These are phyloP conservation scores for Coemansia brasiliensis DNA, from an alignment of 192 early-diverging fungal species.

Conservation along the genomic window DNA sequence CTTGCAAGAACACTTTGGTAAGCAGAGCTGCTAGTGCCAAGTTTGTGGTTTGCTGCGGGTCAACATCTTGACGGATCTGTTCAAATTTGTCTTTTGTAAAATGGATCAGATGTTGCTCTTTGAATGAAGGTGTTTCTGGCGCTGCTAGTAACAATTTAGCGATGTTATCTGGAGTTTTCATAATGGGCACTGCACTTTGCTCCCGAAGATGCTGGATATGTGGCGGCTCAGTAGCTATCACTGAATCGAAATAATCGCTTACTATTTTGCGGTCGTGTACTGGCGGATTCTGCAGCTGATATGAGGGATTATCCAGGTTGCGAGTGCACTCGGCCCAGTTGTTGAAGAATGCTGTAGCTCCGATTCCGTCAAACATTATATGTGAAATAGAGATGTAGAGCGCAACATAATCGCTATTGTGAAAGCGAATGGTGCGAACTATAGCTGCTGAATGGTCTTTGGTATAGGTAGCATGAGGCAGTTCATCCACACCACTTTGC, in stretches of 20 bases:
- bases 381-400: slow-evolving; percentile 37
- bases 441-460: slow-evolving; percentile 24
- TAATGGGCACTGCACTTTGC: neutral
- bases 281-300: slow-evolving; percentile 18
- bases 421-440: slow-evolving; percentile 35
- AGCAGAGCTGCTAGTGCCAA: slow-evolving; percentile 23
- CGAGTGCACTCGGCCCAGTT: slow-evolving; percentile 45
- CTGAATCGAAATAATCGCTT: slow-evolving; percentile 21
- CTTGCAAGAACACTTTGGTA: slow-evolving; percentile 21
- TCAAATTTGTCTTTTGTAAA: slow-evolving; percentile 23
- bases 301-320: slow-evolving; percentile 13
- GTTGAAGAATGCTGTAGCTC: slow-evolving; percentile 20
- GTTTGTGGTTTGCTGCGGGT: slow-evolving; percentile 18
- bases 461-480: slow-evolving; percentile 37
- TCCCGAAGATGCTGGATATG: slow-evolving; percentile 37
- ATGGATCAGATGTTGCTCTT: slow-evolving; percentile 48
- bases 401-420: slow-evolving; percentile 27
- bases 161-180: slow-evolving; percentile 13
- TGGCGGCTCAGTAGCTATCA: slow-evolving; percentile 24
- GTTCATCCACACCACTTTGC: slow-evolving; percentile 15
- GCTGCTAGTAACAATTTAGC: slow-evolving; percentile 37
- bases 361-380: slow-evolving; percentile 37
- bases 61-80: slow-evolving; percentile 40
- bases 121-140: slow-evolving; percentile 17
- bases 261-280: slow-evolving; percentile 24